These are phyloP conservation scores for Psidium guajava DNA, from an alignment of 345 rosid genomes.

Conservation along the genomic window DNA sequence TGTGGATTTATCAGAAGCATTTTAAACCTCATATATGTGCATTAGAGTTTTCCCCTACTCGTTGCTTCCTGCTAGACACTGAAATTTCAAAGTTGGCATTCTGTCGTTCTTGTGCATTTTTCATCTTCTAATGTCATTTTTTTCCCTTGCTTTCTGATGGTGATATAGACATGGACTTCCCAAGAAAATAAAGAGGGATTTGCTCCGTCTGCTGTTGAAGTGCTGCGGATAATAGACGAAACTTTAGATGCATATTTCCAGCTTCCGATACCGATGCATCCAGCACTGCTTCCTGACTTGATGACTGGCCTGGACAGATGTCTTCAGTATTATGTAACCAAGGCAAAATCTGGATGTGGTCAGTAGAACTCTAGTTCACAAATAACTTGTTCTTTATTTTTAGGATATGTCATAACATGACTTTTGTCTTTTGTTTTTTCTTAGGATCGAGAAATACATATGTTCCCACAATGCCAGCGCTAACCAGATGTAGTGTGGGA, in stretches of 20 bases:
- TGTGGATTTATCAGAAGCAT: not conserved
- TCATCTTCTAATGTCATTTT: not conserved
- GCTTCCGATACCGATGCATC: slow-evolving; percentile 93
- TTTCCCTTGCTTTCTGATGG: slow-evolving; percentile 5
- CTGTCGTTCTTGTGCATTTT: not conserved
- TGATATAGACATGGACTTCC: slow-evolving; percentile 60
- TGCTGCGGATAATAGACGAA: slow-evolving; percentile 70
- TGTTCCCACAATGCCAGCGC: slow-evolving; percentile 89
- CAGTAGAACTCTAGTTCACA: slow-evolving; percentile 10
- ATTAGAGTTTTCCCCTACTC: not conserved
- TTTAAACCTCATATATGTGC: not conserved
- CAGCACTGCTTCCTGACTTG: slow-evolving; percentile 81
- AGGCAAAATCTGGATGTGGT: slow-evolving; percentile 96
- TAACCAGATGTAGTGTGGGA: slow-evolving; percentile 66
- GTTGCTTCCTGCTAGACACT: not conserved
- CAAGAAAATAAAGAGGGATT: slow-evolving; percentile 57
- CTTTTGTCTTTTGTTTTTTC: slow-evolving; percentile 5
- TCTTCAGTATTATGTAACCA: slow-evolving; percentile 71
- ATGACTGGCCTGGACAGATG: slow-evolving; percentile 78
- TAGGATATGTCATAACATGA: not conserved
- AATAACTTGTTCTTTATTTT: not conserved
- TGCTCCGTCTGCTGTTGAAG: slow-evolving; percentile 79
- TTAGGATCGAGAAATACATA: slow-evolving; percentile 72
- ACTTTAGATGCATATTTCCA: slow-evolving; percentile 82
- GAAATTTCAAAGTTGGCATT: not conserved